Conservation (phyloP, 2,329 filamentous ascomycete genomes). For the Aspergillus phoenicis region DNA sequence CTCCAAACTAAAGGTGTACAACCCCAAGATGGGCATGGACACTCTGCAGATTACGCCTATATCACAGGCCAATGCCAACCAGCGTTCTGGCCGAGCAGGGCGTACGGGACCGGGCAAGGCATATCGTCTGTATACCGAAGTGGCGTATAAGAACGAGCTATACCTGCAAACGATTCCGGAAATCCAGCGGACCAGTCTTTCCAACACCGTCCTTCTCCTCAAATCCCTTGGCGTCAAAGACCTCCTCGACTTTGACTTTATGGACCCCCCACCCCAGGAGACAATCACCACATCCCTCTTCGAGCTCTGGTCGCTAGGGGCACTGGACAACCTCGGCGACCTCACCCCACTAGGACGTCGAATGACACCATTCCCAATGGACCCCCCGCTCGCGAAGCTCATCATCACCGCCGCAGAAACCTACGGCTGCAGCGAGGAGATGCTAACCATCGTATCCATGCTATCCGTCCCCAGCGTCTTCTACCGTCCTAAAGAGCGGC, state of each 20-base stretch:
- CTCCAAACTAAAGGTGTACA: conserved; percentile 98
- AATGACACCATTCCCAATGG: conserved; percentile 99
- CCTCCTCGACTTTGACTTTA: conserved; percentile 94
- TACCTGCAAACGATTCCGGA: conserved; percentile 97
- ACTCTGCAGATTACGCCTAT: conserved; percentile 97
- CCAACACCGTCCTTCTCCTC: conserved; percentile 89
- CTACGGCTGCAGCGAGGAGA: conserved; percentile 93
- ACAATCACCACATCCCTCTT: conserved; percentile 97
- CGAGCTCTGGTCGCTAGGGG: conserved; percentile 93
- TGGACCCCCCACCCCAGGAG: conserved; percentile 97
- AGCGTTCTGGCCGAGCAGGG: conserved; percentile 89
- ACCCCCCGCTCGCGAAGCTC: conserved; percentile 90
- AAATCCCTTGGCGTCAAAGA: conserved; percentile 95
- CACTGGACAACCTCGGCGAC: conserved; percentile 89
- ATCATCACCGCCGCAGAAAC: conserved; percentile 87
- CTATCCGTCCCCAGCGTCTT: conserved; percentile 95
- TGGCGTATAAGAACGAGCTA: conserved; percentile 92
- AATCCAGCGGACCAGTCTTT: conserved; percentile 93
- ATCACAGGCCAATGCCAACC: conserved; percentile 92
- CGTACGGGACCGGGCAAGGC: conserved; percentile 94
- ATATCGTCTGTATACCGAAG: conserved; percentile 90
- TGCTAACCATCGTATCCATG: conserved; percentile 98
- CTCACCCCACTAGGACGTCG: conserved; percentile 82
- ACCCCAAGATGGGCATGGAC: conserved; percentile 99
- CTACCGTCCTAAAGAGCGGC: conserved; percentile 92